These are phyloP conservation scores for Alternaria hordeiaustralica DNA, from an alignment of 2,329 filamentous ascomycete genomes.

Conservation along the genomic window DNA sequence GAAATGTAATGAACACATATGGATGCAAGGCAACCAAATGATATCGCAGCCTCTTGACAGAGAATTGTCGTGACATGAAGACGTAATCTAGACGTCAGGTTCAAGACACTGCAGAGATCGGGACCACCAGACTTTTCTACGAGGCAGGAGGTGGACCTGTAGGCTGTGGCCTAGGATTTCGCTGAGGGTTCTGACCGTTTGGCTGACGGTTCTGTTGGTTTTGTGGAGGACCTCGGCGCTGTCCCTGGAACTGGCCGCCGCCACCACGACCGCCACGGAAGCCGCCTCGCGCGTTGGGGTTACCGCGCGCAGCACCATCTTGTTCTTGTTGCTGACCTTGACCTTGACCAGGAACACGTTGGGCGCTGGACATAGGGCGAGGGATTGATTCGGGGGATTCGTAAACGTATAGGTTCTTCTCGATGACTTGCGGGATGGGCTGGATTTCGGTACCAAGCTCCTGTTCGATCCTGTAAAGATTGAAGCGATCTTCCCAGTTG, in stretches of 20 bases:
- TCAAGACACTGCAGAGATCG: slow-evolving; percentile 41
- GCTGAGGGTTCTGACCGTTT: slow-evolving; percentile 46
- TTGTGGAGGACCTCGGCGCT: slow-evolving; percentile 35
- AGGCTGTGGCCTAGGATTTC: slow-evolving; percentile 43
- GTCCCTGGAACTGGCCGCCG: slow-evolving; percentile 42
- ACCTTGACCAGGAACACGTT: slow-evolving; percentile 33
- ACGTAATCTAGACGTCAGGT: slow-evolving; percentile 20
- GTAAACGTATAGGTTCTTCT: slow-evolving; percentile 98
- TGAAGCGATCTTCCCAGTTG: slow-evolving; percentile 99
- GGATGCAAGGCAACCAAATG: slow-evolving; percentile 26
- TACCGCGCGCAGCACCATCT: slow-evolving; percentile 29
- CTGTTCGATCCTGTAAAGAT: slow-evolving; percentile 97
- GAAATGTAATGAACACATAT: slow-evolving; percentile 39
- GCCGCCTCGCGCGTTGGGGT: slow-evolving; percentile 34
- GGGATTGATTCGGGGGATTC: slow-evolving; percentile 96
- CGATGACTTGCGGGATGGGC: slow-evolving; percentile 91
- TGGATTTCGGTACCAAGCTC: slow-evolving; percentile 97
- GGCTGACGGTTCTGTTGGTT: slow-evolving; percentile 42
- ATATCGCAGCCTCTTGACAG: slow-evolving; percentile 36
- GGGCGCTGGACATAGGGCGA: slow-evolving; percentile 71
- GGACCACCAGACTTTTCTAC: slow-evolving; percentile 14
- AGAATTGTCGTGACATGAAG: slow-evolving; percentile 39
- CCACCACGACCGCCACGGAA: slow-evolving; percentile 46
- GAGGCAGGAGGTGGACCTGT: slow-evolving; percentile 38
- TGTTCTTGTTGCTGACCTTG: slow-evolving; percentile 40